phyloP scores from a whole-genome alignment of 2,329 filamentous ascomycete species.

The Diplodia sapinea region DNA sequence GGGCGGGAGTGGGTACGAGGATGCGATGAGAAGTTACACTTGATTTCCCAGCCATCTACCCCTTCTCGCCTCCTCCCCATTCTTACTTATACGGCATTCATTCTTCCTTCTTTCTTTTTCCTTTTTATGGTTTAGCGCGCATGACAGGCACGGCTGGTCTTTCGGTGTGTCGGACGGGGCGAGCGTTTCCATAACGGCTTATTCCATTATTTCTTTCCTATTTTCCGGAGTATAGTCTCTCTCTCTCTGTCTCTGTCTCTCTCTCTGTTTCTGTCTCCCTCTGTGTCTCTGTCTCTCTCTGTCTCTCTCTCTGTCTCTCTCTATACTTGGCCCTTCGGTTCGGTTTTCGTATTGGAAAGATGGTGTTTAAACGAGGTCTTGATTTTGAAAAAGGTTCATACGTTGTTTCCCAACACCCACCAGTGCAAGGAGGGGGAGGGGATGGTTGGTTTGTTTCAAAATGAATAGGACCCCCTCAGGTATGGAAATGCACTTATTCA shows the following conservation, averaged over 20 bases:
- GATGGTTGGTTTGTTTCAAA: no score
- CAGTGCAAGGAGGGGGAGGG: no score
- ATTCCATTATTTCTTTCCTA: neutral
- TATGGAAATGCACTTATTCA: no score
- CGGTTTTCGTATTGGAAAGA: constrained; percentile 1
- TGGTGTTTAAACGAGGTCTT: neutral
- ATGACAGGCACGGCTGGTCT: neutral
- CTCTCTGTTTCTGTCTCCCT: no score
- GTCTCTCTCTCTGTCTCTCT: neutral
- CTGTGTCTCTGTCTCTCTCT: no score
- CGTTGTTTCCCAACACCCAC: neutral
- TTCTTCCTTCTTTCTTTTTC: neutral
- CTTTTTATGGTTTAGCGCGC: neutral
- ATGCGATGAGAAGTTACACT: constrained; percentile 82
- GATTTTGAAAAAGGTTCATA: neutral
- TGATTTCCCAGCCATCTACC: neutral
- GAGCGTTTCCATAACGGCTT: neutral
- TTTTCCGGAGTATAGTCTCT: neutral
- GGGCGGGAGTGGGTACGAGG: constrained; percentile 78
- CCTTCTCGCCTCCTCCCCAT: neutral
- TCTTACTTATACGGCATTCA: no score
- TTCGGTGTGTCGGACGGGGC: neutral
- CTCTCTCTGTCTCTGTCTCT: no score
- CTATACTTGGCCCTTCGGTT: neutral
- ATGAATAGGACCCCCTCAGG: neutral